phyloP scores from a whole-genome alignment of 1,139 yeast genomes.

The Scheffersomyces cryptocercus region DNA sequence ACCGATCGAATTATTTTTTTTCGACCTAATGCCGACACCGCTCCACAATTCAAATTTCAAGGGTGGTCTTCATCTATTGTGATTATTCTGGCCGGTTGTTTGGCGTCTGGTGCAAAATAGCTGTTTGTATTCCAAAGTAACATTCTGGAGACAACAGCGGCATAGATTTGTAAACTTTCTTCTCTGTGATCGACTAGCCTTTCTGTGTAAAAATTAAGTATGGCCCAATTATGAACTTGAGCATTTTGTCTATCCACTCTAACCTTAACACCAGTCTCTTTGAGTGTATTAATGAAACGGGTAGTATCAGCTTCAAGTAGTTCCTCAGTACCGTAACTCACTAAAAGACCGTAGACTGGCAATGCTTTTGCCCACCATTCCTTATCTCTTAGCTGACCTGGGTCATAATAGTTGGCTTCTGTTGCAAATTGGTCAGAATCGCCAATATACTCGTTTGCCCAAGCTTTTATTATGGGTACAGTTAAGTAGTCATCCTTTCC shows the following conservation, averaged over 20 bases:
- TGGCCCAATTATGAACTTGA: constrained; percentile 33
- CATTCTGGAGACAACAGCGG: constrained; percentile 30
- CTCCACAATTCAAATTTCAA: background rate
- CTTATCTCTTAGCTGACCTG: background rate
- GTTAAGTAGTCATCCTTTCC: constrained; percentile 1
- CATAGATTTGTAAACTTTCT: constrained; percentile 26
- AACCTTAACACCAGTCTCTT: constrained; percentile 16
- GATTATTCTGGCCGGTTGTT: constrained; percentile 27
- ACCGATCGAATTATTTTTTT: background rate
- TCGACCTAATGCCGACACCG: background rate
- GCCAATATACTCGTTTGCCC: background rate
- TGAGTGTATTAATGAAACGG: constrained; percentile 17
- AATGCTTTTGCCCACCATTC: constrained; percentile 1
- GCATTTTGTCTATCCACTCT: constrained; percentile 21
- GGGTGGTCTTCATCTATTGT: constrained; percentile 26
- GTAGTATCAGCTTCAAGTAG: constrained; percentile 27
- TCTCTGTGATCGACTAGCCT: constrained; percentile 34
- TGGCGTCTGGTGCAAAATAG: constrained; percentile 18
- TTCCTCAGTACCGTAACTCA: constrained; percentile 15
- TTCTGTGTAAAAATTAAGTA: constrained; percentile 30
- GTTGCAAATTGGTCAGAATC: background rate
- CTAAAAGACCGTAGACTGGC: constrained; percentile 8
- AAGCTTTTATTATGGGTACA: background rate
- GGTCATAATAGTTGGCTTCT: background rate
- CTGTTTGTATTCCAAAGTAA: constrained; percentile 20